A percentile compares a stretch with the other conserved stretches of the same genome.
phyloP scores from a whole-genome alignment of 73 alveolate species.

The Tetrahymena thermophila region DNA sequence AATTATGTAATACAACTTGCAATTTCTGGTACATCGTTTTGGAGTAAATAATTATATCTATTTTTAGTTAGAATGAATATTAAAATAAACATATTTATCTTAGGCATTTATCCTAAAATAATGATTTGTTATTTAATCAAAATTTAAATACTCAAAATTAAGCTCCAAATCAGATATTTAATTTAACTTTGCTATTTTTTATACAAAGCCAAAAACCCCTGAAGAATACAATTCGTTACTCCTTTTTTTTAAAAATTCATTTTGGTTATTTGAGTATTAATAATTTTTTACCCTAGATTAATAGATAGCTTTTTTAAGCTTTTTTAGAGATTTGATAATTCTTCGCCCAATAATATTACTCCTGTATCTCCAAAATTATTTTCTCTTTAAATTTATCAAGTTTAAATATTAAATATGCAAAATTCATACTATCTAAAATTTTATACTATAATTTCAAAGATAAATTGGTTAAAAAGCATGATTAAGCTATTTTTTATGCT shows the following conservation, averaged over 20 bases:
- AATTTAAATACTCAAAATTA: neutral
- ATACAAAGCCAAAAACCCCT: neutral
- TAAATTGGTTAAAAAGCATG: neutral
- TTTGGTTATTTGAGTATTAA: neutral
- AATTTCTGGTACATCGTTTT: neutral
- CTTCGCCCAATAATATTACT: neutral
- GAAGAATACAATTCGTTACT: neutral
- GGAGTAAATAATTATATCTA: neutral
- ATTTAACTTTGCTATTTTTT: neutral
- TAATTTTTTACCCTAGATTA: neutral
- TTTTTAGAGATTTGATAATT: neutral
- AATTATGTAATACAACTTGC: neutral
- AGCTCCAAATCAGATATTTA: neutral
- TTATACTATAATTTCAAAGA: neutral
- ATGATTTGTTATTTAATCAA: no score
- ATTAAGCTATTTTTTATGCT: neutral
- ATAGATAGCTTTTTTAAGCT: neutral
- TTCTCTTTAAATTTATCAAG: neutral
- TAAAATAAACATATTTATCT: no score
- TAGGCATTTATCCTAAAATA: no score
- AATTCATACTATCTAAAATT: neutral
- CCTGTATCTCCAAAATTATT: neutral
- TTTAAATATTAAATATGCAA: neutral
- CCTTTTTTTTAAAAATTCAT: neutral
- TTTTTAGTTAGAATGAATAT: no score